Evolutionary conservation across 2,329 filamentous ascomycete species (phyloP).

Genomic region (Ascochyta pisi): DNA sequence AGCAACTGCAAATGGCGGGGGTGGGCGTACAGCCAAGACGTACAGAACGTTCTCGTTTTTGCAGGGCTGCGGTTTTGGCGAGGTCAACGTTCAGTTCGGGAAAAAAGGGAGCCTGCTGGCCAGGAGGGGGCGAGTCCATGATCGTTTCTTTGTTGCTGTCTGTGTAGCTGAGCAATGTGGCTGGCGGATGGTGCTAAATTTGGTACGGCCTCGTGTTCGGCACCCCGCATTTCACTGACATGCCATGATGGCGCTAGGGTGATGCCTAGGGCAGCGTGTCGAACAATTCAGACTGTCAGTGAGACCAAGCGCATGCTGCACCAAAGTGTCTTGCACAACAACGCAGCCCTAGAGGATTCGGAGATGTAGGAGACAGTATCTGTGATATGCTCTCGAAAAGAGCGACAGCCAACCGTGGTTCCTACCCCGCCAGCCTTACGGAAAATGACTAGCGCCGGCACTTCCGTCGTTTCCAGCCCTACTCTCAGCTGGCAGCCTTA

Average conservation of each 20-base stretch:
- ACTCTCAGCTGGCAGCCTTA: background rate
- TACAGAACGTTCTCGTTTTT: background rate
- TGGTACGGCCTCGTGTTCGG: background rate
- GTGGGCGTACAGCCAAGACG: background rate
- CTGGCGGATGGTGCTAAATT: background rate
- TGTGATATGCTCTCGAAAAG: background rate
- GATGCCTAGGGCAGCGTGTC: too few species aligned
- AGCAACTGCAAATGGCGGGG: background rate
- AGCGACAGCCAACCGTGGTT: background rate
- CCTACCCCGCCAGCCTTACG: background rate
- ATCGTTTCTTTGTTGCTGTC: background rate
- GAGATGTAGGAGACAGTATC: too few species aligned
- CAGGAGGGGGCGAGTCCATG: background rate
- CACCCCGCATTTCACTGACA: background rate
- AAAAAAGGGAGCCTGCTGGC: background rate
- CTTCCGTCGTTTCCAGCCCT: background rate
- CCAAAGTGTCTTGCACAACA: background rate
- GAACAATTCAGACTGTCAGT: background rate
- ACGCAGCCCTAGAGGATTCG: background rate
- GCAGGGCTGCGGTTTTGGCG: background rate
- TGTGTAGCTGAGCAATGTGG: background rate
- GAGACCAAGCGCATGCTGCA: background rate
- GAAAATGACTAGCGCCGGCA: background rate
- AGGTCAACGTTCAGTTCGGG: background rate
- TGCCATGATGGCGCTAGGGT: too few species aligned